Base-by-base conservation (phyloP, 176 grass and related monocot genomes). In the Zea luxurians region DNA sequence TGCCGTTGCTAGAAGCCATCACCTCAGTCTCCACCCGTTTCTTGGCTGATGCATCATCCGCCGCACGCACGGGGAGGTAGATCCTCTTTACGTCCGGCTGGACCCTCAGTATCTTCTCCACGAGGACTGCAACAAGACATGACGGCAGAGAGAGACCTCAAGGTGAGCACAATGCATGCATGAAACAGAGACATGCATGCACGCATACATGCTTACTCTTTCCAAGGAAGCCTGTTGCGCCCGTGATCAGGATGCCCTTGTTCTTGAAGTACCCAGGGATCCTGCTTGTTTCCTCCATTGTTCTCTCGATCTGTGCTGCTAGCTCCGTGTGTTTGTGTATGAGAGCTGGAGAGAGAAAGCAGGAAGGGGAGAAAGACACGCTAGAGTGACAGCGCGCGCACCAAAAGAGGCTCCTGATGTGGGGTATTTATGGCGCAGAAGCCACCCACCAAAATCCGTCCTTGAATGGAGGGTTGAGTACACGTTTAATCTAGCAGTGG, bases 101-200 rank as follows among this genome's bases (percentile, higher is more conserved):
- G 60, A 91, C 91, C 67, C 94, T 79, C 61, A 97, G 82, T 69
- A 94, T 74, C 86, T 97, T 97, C 85, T 97, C 94, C 89, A 97
- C 82, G 16, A 97, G 84, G 20, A 97, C 94, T 97, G 74, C 69
- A 69, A 0, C 10, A 65, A 79, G 38, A 48, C 12, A 68, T 45
- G 43, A 54, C 50, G 17, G 17, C 55, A 20, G 15, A 54, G 72
- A 75, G 4, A 74, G 13, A 63, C 6, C 2, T 40, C 43, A 10
- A 10, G 7, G 17, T 58, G 18, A 73, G 66, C 13, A 78, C 21
- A 46, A 79, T 50, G 43, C 60, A 75, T 54, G 52, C 15, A 55
- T 55, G 50, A 13, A 53, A 17, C 10, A 53, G 13, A 17, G 50
- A 53, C 50, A 53, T 12, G 37, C 46, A n/a, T 49, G 74, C 6